Evolutionary conservation across 257 asterid genomes (phyloP), one percentile per base, ranked within the genome.

Genomic region (Nicotiana sylvestris): DNA sequence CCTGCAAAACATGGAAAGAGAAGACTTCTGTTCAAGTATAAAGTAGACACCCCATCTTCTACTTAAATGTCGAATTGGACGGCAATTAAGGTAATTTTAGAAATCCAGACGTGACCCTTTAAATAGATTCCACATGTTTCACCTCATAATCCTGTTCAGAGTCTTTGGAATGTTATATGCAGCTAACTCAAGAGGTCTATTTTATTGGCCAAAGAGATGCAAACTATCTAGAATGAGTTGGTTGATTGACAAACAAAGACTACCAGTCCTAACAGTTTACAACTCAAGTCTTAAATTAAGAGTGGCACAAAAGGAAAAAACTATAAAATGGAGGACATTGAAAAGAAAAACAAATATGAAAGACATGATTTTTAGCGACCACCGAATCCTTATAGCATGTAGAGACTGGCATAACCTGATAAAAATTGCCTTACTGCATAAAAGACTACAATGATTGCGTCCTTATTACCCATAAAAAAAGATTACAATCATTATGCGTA

Each of bases 1-100:
- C 96, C 97, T 92, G 92, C 85, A 60, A 78, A 86, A 82, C n/a
- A 27, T 12, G 67, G 57, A 37, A 5, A 35, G 17, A 4, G 39
- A 21, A 83, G n/a, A 27, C 18, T 27, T 33, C 17, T 66, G 74
- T 30, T 66, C 74, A 66, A 13, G 25, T 30, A 66, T 37, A 66
- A 9, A 32, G 15, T 16, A 66, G 13, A 66, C 13, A 5, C 49
- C 25, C 16, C 11, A 16, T 32, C 74, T 27, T 32, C 46, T 66
- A 10, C 70, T 6, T 2, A 32, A 66, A 9, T 66, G 17, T 32
- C 5, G 46, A 66, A 66, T 3, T 6, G 12, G 25, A 16, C 27
- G 49, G 39, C 5, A 32, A 66, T 18, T 16, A 29, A 13, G n/a
- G n/a, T 13, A 29, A 29, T 18, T 4, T 11, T 65, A 65, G 2